Base-by-base conservation (phyloP, 257 asterid species). In the Nicotiana tabacum region DNA sequence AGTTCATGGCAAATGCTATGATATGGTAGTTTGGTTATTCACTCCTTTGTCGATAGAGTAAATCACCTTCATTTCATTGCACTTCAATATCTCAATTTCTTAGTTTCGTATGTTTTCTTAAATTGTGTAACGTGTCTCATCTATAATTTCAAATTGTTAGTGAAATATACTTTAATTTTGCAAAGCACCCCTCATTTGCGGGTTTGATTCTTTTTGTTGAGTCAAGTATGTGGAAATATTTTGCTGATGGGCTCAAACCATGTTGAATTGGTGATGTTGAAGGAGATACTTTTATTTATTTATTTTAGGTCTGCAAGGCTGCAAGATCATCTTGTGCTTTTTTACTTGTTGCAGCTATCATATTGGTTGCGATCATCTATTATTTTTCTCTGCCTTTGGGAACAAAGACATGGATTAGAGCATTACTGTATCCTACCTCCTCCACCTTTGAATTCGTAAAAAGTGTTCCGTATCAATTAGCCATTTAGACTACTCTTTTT, bases 321-420 rank as follows among this genome's bases (percentile, higher is more conserved):
- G 17, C 35, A 62, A 4, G 35, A 62, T 27, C 35, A 62, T 62
- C 68, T 10, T 24, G 68, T 62, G 29, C 81, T 76, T 37, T 74
- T 78, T 80, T 82, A n/a, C 21, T 74, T 69, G 83, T 79, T 90
- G 90, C 95, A 95, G 97, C 92, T 69, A 90, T 94, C 83, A 89
- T 92, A 85, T 91, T 91, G 82, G 93, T 95, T 58, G 88, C 91
- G 58, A 86, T 90, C 89, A 92, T 95, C 85, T 94, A 94, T 90
- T 91, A 92, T 83, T 91, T 84, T 83, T 92, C 99, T 91, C 97
- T 87, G 84, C 99, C 97, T 51, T 83, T 92, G 84, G 96, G 94
- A 89, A 88, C 84, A 8, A 86, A 33, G 86, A 91, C 93, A 77
- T 94, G 97, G 96, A 87, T 94, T 77, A 91, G 89, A 83, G 93